phyloP scores from a whole-genome alignment of 139 green algal species.

The Ulvella scutata region DNA sequence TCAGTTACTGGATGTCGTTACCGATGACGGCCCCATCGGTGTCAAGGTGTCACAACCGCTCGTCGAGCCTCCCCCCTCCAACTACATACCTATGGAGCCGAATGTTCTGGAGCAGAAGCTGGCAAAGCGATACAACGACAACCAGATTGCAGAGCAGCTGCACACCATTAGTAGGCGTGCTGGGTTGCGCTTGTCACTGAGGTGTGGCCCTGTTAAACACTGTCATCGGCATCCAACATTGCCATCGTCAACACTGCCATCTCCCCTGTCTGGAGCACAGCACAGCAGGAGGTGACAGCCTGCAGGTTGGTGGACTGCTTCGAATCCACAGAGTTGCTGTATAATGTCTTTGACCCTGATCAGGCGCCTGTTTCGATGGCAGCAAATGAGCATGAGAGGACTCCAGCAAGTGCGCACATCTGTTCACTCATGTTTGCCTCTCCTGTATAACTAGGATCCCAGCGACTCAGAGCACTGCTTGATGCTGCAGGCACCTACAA shows the following conservation, averaged over 20 bases:
- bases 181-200: not conserved
- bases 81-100: not conserved
- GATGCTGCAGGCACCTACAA: no score
- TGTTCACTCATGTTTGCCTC: no score
- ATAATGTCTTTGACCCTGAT: not conserved
- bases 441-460: no score
- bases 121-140: not conserved
- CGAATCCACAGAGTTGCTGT: not conserved
- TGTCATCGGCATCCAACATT: no score
- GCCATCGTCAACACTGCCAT: no score
- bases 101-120: not conserved
- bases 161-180: not conserved
- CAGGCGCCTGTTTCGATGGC: not conserved
- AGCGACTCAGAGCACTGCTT: no score
- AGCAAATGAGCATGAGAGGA: not conserved
- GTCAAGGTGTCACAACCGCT: no score
- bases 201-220: not conserved
- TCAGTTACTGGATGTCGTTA: no score
- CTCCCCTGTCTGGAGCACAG: not conserved
- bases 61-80: not conserved
- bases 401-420: not conserved
- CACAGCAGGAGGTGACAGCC: not conserved
- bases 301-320: not conserved
- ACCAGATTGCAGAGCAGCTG: not conserved
- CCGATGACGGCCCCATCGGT: no score